Evolutionary conservation across 805 yeast species (phyloP).

Genomic region (Wickerhamomyces bovis): DNA sequence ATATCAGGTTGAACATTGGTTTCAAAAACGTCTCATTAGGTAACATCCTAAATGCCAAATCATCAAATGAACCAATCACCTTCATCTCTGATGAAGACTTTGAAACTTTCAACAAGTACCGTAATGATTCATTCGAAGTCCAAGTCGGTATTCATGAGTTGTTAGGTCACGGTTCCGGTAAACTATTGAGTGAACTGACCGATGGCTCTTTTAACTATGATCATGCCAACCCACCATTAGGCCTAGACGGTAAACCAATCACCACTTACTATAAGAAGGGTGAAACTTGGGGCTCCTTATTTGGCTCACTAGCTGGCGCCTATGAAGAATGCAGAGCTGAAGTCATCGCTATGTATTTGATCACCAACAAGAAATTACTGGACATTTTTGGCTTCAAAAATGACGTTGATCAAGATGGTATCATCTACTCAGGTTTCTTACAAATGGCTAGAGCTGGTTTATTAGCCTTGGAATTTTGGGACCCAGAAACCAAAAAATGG

Average conservation of each 20-base stretch:
- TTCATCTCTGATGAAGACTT: slow-evolving; percentile 51
- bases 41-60: slow-evolving; percentile 71
- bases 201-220: slow-evolving; percentile 72
- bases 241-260: slow-evolving; percentile 55
- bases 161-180: slow-evolving; percentile 89
- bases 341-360: slow-evolving; percentile 75
- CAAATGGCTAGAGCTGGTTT: slow-evolving; percentile 89
- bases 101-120: slow-evolving; percentile 58
- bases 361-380: slow-evolving; percentile 61
- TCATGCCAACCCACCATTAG: slow-evolving; percentile 51
- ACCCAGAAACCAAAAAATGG: slow-evolving; percentile 76
- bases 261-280: slow-evolving; percentile 68
- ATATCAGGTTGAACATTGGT: slow-evolving; percentile 75
- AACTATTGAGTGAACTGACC: slow-evolving; percentile 54
- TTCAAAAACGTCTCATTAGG: slow-evolving; percentile 89
- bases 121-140: slow-evolving; percentile 82
- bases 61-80: slow-evolving; percentile 61
- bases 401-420: slow-evolving; percentile 53
- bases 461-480: slow-evolving; percentile 80
- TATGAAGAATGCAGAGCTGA: slow-evolving; percentile 94
- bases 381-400: slow-evolving; percentile 65
- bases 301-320: slow-evolving; percentile 78
- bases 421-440: slow-evolving; percentile 61
- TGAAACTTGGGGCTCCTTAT: slow-evolving; percentile 87
- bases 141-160: slow-evolving; percentile 93